phyloP scores from a whole-genome alignment of 768 basidiomycete species.

The Boletus insuetus region DNA sequence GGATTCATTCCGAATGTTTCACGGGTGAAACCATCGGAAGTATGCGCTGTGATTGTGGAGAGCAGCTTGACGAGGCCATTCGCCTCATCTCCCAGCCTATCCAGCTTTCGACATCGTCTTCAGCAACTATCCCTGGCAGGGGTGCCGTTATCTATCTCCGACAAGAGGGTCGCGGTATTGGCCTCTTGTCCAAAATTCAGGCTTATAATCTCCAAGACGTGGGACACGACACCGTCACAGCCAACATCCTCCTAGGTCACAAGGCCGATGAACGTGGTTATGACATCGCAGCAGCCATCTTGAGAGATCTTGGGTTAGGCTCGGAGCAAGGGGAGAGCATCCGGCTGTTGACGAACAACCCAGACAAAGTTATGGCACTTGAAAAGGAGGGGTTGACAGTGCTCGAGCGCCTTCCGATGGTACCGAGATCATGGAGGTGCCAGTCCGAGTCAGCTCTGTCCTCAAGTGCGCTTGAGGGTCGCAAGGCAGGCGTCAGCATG shows the following conservation, averaged over 20 bases:
- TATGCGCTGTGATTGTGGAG: slow-evolving; percentile 99
- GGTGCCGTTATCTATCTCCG: slow-evolving; percentile 94
- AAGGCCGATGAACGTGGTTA: slow-evolving; percentile 93
- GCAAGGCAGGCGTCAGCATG: slow-evolving; percentile 66
- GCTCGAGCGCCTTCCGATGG: slow-evolving; percentile 87
- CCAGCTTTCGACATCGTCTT: slow-evolving; percentile 38
- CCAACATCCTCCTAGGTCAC: slow-evolving; percentile 94
- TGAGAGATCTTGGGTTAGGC: slow-evolving; percentile 82
- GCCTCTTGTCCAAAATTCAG: slow-evolving; percentile 89
- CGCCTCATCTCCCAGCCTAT: slow-evolving; percentile 79
- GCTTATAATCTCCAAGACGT: slow-evolving; percentile 98
- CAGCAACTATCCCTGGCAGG: slow-evolving; percentile 65
- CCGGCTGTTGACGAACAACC: slow-evolving; percentile 92
- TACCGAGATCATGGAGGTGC: slow-evolving; percentile 80
- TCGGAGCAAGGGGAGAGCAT: slow-evolving; percentile 55
- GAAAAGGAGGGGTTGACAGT: slow-evolving; percentile 78
- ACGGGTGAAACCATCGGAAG: slow-evolving; percentile 97
- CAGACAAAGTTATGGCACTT: slow-evolving; percentile 90
- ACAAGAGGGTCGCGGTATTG: slow-evolving; percentile 97
- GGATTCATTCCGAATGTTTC: slow-evolving; percentile 98
- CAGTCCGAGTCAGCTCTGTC: slow-evolving; percentile 16
- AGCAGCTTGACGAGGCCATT: slow-evolving; percentile 97
- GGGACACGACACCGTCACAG: slow-evolving; percentile 98
- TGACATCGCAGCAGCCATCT: slow-evolving; percentile 85
- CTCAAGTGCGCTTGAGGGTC: slow-evolving; percentile 26